These are phyloP conservation scores for Poa annua DNA, from an alignment of 176 grass and related monocot species.

Conservation along the genomic window DNA sequence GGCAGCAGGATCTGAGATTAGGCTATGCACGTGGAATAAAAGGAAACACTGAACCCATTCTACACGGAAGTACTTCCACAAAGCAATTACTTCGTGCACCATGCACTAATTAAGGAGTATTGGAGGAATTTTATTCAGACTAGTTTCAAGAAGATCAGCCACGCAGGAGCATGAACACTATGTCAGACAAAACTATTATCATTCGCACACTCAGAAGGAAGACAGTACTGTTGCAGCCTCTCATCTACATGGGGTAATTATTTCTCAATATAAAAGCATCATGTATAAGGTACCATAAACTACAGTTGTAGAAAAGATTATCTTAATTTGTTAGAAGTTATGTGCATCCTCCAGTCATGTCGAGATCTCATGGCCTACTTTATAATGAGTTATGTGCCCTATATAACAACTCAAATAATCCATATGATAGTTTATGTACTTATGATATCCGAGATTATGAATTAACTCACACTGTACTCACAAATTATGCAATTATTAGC, in stretches of 20 bases:
- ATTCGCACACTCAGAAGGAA: not conserved
- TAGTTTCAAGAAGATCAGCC: not conserved
- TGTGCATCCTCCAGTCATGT: not conserved
- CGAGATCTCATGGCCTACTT: not conserved
- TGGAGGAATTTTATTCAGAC: not conserved
- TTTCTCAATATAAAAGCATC: not conserved
- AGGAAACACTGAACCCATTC: not conserved
- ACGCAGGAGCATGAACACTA: not conserved
- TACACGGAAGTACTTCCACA: not conserved
- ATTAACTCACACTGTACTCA: not conserved
- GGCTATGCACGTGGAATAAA: not conserved
- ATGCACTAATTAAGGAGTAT: not conserved
- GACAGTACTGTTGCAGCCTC: not conserved
- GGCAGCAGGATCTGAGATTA: not conserved
- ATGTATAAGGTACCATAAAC: slow-evolving; percentile 8
- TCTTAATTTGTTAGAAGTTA: not conserved
- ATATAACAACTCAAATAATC: not conserved
- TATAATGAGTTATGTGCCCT: slow-evolving; percentile 9
- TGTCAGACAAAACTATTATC: not conserved
- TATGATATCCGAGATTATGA: not conserved
- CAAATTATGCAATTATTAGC: not conserved
- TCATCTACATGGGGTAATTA: not conserved
- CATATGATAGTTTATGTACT: slow-evolving; percentile 6
- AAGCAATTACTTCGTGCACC: not conserved
- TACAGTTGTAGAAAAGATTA: not conserved